Conservation (phyloP, 257 asterid species). For the Petunia axillaris region DNA sequence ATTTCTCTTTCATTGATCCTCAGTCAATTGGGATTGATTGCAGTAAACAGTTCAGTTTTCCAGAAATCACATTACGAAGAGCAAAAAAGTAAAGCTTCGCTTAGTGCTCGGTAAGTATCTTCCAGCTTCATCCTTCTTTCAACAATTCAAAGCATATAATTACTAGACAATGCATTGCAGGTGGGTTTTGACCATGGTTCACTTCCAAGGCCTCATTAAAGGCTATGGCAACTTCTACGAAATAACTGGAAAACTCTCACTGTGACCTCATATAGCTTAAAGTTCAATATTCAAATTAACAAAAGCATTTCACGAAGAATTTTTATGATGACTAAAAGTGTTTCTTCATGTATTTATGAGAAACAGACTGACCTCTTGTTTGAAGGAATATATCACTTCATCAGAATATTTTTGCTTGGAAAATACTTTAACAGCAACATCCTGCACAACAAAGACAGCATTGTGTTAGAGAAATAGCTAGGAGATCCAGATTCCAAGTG, state of each 20-base stretch:
- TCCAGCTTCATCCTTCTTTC: background rate
- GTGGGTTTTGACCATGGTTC: background rate
- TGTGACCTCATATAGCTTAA: background rate
- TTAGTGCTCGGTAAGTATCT: background rate
- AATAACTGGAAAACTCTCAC: background rate
- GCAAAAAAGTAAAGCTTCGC: background rate
- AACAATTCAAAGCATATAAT: background rate
- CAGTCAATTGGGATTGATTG: background rate
- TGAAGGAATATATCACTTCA: slow-evolving; percentile 74
- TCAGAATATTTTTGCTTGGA: slow-evolving; percentile 87
- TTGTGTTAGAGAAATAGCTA: slow-evolving; percentile 18
- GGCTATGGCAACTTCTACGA: background rate
- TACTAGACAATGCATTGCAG: background rate
- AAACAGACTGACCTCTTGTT: slow-evolving; percentile 76
- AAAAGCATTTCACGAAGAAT: background rate
- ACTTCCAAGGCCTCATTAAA: background rate
- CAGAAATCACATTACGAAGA: background rate
- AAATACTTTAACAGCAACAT: slow-evolving; percentile 96
- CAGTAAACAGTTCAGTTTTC: background rate
- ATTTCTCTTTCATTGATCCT: background rate
- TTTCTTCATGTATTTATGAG: background rate
- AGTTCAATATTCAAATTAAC: background rate
- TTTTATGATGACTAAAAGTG: too few species aligned
- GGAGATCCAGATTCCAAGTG: background rate
- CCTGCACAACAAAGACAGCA: slow-evolving; percentile 53